Evolutionary conservation across 176 grass and related monocot genomes (phyloP), one percentile per base, ranked within the genome.

Genomic region (Bolboschoenus planiculmis): DNA sequence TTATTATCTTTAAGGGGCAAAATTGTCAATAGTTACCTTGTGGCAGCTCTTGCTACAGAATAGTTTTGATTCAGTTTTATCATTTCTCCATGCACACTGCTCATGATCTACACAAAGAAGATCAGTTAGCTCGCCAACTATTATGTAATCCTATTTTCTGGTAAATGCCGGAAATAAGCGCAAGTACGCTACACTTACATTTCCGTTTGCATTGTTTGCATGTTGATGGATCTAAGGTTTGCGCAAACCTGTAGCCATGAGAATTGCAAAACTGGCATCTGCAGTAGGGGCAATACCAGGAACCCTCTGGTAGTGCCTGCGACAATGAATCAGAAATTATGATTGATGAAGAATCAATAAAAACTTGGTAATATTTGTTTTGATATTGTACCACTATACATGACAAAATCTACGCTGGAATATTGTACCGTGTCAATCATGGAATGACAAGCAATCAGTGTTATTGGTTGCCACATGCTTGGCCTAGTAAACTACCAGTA

Each of bases 251-350:
- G 36, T 40, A 60, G 3, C 26, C 87, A 9, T 82, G 48, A 8
- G 83, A 68, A 77, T 86, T 90, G 84, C 94, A 97, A 6, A 97
- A 1, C 9, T 85, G 40, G 46, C 94, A 97, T 65, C 89, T 86
- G 87, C 94, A 97, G 42, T 93, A 97, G 63, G 85, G 91, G 64
- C 94, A 97, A 10, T 64, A 65, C 94, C 94, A 97, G 15, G 84
- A 87, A 3, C 94, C 91, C 27, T 97, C 84, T 70, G 94, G 91
- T 35, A 90, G 73, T 54, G 29, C 58, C 82, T 88, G 82, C 40
- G 79, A 61, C 53, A 84, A 61, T 31, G 56, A 16, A 85, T 13
- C 27, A 30, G 16, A 27, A 54, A 36, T 66, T 27, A 74, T 74
- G 0, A 47, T 9, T 47, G 7, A 74, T 46, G 68, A 46, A 74